phyloP scores from a whole-genome alignment of 1,139 yeast genomes.

The Magnusiomyces sp. region DNA sequence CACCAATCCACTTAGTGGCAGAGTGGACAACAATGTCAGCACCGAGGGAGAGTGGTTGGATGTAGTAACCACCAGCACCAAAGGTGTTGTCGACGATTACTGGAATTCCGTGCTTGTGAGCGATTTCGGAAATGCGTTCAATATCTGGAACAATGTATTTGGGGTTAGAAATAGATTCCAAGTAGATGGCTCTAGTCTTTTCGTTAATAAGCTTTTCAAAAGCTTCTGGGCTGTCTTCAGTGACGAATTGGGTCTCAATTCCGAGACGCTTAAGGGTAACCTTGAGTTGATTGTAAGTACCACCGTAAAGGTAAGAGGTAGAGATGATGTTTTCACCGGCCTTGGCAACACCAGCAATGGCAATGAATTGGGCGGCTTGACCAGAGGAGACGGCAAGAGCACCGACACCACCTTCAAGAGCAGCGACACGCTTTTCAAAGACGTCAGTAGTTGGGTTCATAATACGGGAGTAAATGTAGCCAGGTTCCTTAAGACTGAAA shows the following conservation, averaged over 20 bases:
- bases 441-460: slow-evolving; percentile 90
- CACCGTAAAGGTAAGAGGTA: slow-evolving; percentile 88
- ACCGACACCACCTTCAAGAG: slow-evolving; percentile 85
- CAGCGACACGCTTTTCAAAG: slow-evolving; percentile 85
- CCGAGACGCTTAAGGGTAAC: slow-evolving; percentile 86
- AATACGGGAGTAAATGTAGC: slow-evolving; percentile 80
- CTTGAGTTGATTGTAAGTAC: slow-evolving; percentile 91
- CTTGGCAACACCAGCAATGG: slow-evolving; percentile 77
- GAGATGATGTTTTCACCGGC: slow-evolving; percentile 84
- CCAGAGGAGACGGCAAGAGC: slow-evolving; percentile 92
- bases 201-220: slow-evolving; percentile 67
- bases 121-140: slow-evolving; percentile 62
- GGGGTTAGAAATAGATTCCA: slow-evolving; percentile 93
- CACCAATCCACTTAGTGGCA: slow-evolving; percentile 98
- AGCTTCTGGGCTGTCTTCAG: slow-evolving; percentile 64
- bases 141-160: slow-evolving; percentile 89
- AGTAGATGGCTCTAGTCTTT: slow-evolving; percentile 79
- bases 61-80: slow-evolving; percentile 91
- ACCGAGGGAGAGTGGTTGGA: slow-evolving; percentile 80
- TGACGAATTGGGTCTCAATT: slow-evolving; percentile 72
- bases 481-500: slow-evolving; percentile 75
- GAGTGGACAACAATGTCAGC: slow-evolving; percentile 83
- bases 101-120: slow-evolving; percentile 84
- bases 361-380: slow-evolving; percentile 88
- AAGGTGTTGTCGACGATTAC: slow-evolving; percentile 94